Evolutionary conservation across 1,139 yeast genomes (phyloP), one percentile per base, ranked within the genome.

Genomic region (Yamadazyma mexicana): DNA sequence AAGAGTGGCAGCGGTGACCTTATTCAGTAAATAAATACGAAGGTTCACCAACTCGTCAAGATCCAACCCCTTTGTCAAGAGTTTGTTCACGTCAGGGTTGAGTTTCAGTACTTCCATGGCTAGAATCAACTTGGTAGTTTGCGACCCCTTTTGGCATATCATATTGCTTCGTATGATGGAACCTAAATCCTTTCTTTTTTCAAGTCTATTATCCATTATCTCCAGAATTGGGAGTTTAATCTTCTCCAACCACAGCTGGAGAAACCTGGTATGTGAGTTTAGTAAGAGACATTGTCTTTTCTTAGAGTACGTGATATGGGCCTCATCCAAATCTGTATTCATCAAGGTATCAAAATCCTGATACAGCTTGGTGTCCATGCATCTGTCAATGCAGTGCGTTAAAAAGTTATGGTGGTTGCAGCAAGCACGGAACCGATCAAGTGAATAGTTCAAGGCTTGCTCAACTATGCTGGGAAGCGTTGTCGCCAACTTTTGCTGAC

Each of bases 311-410:
- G 18, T 28, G 5, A 28, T 28, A 20, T 28, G 20, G 11, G 15
- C 12, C 3, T 14, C 7, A 5, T 28, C 5, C 31, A 28, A 16
- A 11, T 28, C 16, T 7, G 20, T 7, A 9, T 28, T 17, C 5
- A 28, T 28, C 5, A 28, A 28, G 5, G 31, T 15, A 4, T 17
- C 31, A 28, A 28, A 15, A 15, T 28, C 31, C 16, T 16, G n/a
- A 16, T 28, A 28, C 17, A 17, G 5, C 5, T n/a, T 18, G 9
- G 17, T 18, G 25, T 45, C 44, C 27, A 44, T 18, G 17, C 38
- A 42, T 4, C 44, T 12, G 5, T 42, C 34, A 1, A 44, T 34
- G 26, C 45, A 42, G 35, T 46, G 47, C 4, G 5, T 31, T 8
- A 46, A 33, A 16, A 47, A 46, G 16, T 28, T 34, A 3, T 29